Conservation (phyloP, 2,329 filamentous ascomycete species). For the Boeremia lycopersici region DNA sequence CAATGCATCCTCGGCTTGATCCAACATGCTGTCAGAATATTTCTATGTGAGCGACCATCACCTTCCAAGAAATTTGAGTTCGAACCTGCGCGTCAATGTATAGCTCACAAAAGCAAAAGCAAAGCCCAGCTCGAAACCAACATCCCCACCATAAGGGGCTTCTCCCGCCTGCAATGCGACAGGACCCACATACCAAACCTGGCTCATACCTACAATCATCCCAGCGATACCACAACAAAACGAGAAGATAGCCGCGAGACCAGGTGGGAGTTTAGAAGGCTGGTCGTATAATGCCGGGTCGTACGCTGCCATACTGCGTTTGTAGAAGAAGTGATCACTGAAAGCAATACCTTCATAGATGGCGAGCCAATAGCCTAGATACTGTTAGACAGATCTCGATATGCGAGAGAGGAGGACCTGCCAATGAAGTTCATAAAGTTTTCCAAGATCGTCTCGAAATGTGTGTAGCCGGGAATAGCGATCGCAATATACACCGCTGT, state of each 20-base stretch:
- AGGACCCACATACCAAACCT: slow-evolving; percentile 70
- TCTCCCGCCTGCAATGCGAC: slow-evolving; percentile 66
- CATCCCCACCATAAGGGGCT: slow-evolving; percentile 2
- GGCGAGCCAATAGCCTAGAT: slow-evolving; percentile 70
- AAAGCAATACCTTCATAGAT: slow-evolving; percentile 73
- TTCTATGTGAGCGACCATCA: too few species aligned
- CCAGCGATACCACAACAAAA: slow-evolving; percentile 70
- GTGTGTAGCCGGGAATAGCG: slow-evolving; percentile 70
- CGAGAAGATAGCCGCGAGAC: slow-evolving; percentile 66
- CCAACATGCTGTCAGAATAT: too few species aligned
- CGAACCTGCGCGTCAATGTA: neutral
- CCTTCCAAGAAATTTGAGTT: neutral
- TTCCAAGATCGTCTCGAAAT: slow-evolving; percentile 69
- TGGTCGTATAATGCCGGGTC: slow-evolving; percentile 64
- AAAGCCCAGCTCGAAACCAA: slow-evolving; percentile 7
- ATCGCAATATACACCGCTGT: slow-evolving; percentile 71
- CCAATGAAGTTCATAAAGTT: slow-evolving; percentile 67
- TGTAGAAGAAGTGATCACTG: slow-evolving; percentile 72
- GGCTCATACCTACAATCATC: slow-evolving; percentile 72
- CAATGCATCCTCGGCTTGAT: too few species aligned
- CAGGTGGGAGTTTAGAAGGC: slow-evolving; percentile 63
- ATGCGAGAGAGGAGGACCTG: slow-evolving; percentile 4
- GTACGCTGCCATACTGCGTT: slow-evolving; percentile 66
- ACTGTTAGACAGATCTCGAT: slow-evolving; percentile 11
- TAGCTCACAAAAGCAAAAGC: slow-evolving; percentile 6